Evolutionary conservation across 345 rosid species (phyloP), one percentile per base, ranked within the genome.

Genomic region (Brassica rapa): DNA sequence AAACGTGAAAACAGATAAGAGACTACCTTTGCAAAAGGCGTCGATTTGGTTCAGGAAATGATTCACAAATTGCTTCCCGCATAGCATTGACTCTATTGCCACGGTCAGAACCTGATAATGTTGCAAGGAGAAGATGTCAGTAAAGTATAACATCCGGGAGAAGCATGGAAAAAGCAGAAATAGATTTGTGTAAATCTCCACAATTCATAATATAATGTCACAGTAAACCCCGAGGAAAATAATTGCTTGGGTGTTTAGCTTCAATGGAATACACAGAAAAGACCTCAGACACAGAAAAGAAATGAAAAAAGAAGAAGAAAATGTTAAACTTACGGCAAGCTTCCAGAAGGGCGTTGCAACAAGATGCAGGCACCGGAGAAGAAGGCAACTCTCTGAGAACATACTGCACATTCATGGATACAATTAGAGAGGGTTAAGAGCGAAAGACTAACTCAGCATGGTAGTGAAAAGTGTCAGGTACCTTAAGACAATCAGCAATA

Each of bases 1-100:
- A 62, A 37, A 62, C 8, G 29, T 35, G 66, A 11, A 68, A 73
- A 67, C 15, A 33, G 6, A 43, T 30, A 75, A 68, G 69, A 29
- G 25, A 32, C 68, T 84, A 95, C 99, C 99, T 95, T 75, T 95
- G 93, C 87, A 95, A 80, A 70, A 95, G 83, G 74, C 89, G 94
- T 29, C 98, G 98, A 71, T 93, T 95, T 80, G 99, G 99, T 87
- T 95, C 99, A 57, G 99, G 99, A 77, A 95, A 95, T 43, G 97
- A 87, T 84, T 95, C 99, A 71, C 88, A 87, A 77, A 95, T 91
- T 81, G 99, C 97, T 75, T 79, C 76, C 63, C 94, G 89, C 90
- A 91, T 90, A 79, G 94, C 90, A 86, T 84, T 85, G 76, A 91
- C 88, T 86, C 96, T 84, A 83, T 65, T 76, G 57, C 82, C 79